Percentiles rank a stretch among this genome's conserved stretches.
Conservation (phyloP, 768 basidiomycete genomes). For the Collybia sordida region DNA sequence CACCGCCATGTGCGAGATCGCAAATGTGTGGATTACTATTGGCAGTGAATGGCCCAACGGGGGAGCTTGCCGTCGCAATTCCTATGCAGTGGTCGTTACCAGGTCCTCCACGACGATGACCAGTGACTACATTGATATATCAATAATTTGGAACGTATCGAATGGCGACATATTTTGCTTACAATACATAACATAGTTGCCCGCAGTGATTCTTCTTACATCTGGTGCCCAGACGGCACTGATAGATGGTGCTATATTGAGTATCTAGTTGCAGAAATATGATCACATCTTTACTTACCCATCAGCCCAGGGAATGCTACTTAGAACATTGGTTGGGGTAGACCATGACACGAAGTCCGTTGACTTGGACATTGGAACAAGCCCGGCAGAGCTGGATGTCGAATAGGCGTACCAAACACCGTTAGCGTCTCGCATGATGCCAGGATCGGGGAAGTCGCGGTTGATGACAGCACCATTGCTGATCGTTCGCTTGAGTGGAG, state of each 20-base stretch:
- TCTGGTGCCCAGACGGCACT: slow-evolving; percentile 5
- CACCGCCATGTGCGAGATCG: slow-evolving; percentile 1
- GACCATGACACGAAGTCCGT: neutral
- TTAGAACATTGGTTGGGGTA: neutral
- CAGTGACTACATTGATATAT: too few species aligned
- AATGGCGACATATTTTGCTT: neutral
- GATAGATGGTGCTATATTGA: too few species aligned
- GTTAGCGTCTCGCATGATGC: neutral
- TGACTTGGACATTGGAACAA: slow-evolving; percentile 4
- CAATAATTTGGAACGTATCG: too few species aligned
- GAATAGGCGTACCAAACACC: slow-evolving; percentile 4
- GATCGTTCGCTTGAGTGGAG: slow-evolving; percentile 1
- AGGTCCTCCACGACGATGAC: slow-evolving; percentile 1
- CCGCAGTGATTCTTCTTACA: neutral
- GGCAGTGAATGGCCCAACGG: slow-evolving; percentile 1
- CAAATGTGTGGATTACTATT: slow-evolving; percentile 1
- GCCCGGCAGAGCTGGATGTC: slow-evolving; percentile 1
- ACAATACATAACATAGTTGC: slow-evolving; percentile 4
- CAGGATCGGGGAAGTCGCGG: slow-evolving; percentile 1
- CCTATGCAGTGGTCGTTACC: slow-evolving; percentile 2
- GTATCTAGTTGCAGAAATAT: neutral
- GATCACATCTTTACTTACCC: neutral
- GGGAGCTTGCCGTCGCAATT: slow-evolving; percentile 1
- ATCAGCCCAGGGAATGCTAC: slow-evolving; percentile 4
- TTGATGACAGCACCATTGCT: slow-evolving; percentile 7